Evolutionary conservation across 148 eudicot genomes (phyloP).

Genomic region (Arbutus unedo): DNA sequence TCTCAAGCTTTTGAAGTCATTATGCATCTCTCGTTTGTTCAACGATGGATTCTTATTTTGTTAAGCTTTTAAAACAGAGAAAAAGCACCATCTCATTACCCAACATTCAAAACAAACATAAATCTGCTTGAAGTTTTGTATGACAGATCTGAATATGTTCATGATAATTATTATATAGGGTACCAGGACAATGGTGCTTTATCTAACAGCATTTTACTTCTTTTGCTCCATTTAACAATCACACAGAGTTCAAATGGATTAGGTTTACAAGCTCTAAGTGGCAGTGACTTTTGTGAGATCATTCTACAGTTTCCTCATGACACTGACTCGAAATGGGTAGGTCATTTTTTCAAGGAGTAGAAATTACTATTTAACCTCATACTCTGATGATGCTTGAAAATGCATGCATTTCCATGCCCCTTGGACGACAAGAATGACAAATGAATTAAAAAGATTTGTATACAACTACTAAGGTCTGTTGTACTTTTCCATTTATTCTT

Average conservation of each 20-base stretch:
- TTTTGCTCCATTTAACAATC: conserved; percentile 5
- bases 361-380: conserved; percentile 8
- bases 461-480: background rate
- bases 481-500: background rate
- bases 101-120: background rate
- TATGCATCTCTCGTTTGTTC: too few relatives aligned
- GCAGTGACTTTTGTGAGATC: conserved; percentile 59
- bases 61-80: background rate
- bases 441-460: background rate
- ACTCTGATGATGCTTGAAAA: background rate
- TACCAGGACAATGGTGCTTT: background rate
- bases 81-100: background rate
- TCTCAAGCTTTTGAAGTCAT: too few relatives aligned
- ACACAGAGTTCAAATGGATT: conserved; percentile 84
- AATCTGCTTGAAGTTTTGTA: background rate
- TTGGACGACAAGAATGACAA: background rate
- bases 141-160: background rate
- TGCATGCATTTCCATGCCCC: background rate
- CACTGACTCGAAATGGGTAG: conserved; percentile 87
- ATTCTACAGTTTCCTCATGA: conserved; percentile 70
- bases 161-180: background rate
- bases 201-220: conserved; percentile 1
- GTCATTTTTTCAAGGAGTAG: conserved; percentile 8
- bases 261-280: conserved; percentile 59
- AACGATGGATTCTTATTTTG: background rate